Base-by-base conservation (phyloP, 192 early-diverging fungal genomes). In the Coemansia sp. region DNA sequence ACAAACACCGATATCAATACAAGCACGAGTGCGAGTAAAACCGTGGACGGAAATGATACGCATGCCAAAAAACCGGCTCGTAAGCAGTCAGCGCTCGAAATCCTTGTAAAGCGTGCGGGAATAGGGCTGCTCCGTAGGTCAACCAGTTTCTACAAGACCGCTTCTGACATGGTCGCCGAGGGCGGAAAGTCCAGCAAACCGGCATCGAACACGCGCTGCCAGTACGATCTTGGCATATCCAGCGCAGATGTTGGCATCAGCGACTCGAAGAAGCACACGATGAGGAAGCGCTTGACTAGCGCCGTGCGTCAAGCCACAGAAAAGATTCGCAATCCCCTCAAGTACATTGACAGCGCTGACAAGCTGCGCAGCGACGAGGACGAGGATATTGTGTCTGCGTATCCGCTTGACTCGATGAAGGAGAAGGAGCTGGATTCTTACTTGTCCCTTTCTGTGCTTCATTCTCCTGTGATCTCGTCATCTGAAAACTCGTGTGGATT, bases 71-170 rank as follows among this genome's bases (percentile, higher is more conserved):
- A 66, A 61, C 67, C 69, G 4, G 55, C 32, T 56, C 78, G 64
- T 63, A 81, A 81, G 67, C 67, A 62, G 6, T 81, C 78, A 13
- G 42, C 56, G 15, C 62, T 82, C 45, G 70, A 77, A n/a, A 51
- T 71, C 37, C 56, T 82, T 65, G 75, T 77, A 18, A 82, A 71
- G 67, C 75, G 76, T 41, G 80, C 80, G 0, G 71, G 80, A 12
- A 67, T 66, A 22, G 68, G 75, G 13, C 65, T 82, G 40, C 61
- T 82, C 8, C 74, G 80, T 19, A 74, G 71, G 52, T 82, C 80
- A 5, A 62, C 76, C 67, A 82, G 80, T 63, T 71, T 82, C 41
- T 82, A 61, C 75, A 77, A 73, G 42, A 55, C 64, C 8, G 49
- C 74, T 45, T 69, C 74, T 10, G 70, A 74, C 15, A 54, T 22